Evolutionary conservation across 1,284 basidiomycete species (phyloP), one percentile per base, ranked within the genome.

Genomic region (Exsudoporus floridanus): DNA sequence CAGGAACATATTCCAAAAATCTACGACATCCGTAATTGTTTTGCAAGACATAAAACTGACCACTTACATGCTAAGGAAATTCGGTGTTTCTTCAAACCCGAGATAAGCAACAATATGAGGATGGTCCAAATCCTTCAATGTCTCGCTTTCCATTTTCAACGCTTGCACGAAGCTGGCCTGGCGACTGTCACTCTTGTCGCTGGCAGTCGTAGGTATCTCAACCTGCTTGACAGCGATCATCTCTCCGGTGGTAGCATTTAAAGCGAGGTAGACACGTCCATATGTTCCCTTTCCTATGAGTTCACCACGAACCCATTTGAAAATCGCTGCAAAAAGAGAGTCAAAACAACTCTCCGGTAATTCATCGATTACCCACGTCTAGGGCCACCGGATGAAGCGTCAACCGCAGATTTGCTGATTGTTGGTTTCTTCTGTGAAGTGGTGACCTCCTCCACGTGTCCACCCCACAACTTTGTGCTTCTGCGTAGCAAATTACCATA

Each of bases 201-300:
- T 90, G 13, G 87, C 84, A 1, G 94, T 96, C 46, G 86, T 84
- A 1, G 96, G 95, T 53, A 96, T 81, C 71, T 98, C 96, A 45
- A 99, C 97, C 73, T 99, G 97, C 74, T 99, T 99, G 60, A 99
- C 97, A 7, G 97, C 97, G 62, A 99, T 95, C 91, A 98, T 96
- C 72, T 99, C 96, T 52, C 96, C 96, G 0, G 95, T 98, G 1
- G 93, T 96, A n/a, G 92, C 93, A 70, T 99, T 99, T 57, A 99
- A 77, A 18, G 94, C 97, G 45, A 98, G 84, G 66, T 98, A 99
- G 28, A 99, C 97, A 46, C 91, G 84, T 7, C 96, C 96, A 65
- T 95, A 99, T 5, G 94, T 97, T 23, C 97, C 97, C 65, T 92
- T 94, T 38, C 97, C 97, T 60, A 99, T 98, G 40, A 98, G 78